Evolutionary conservation across 257 asterid genomes (phyloP).

Genomic region (Handroanthus guayacan): DNA sequence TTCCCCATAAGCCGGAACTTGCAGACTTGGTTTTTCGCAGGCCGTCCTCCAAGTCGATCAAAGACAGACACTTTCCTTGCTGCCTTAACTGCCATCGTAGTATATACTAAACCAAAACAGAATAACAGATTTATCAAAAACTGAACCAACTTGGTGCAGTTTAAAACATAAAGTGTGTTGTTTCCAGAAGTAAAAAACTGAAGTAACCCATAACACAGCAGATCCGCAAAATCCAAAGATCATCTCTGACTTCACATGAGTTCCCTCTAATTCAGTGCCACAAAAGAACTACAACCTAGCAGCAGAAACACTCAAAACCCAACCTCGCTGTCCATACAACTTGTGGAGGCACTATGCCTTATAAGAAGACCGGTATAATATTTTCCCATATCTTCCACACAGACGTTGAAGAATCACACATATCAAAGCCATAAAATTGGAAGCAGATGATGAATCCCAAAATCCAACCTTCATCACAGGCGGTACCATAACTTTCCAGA

Average conservation of each 20-base stretch:
- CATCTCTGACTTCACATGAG: slow-evolving; percentile 3
- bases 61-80: slow-evolving; percentile 31
- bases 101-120: slow-evolving; percentile 33
- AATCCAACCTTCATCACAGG: slow-evolving; percentile 21
- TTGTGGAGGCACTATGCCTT: neutral
- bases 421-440: neutral
- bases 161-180: neutral
- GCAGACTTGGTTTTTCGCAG: slow-evolving; percentile 45
- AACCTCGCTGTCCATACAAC: neutral
- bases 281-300: neutral
- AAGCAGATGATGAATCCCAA: neutral
- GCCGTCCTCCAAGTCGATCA: slow-evolving; percentile 32
- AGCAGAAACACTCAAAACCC: neutral
- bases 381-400: neutral
- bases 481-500: neutral
- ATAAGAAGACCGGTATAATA: neutral
- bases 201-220: neutral
- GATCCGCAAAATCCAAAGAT: neutral
- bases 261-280: neutral
- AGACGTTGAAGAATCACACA: slow-evolving; percentile 19
- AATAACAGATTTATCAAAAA: slow-evolving; percentile 32
- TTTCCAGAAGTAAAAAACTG: slow-evolving; percentile 19
- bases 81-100: slow-evolving; percentile 42
- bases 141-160: slow-evolving; percentile 25
- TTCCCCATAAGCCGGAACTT: slow-evolving; percentile 60